These are phyloP conservation scores for Ceratobasidium sp. DNA, from an alignment of 1,284 basidiomycete species.

Conservation along the genomic window DNA sequence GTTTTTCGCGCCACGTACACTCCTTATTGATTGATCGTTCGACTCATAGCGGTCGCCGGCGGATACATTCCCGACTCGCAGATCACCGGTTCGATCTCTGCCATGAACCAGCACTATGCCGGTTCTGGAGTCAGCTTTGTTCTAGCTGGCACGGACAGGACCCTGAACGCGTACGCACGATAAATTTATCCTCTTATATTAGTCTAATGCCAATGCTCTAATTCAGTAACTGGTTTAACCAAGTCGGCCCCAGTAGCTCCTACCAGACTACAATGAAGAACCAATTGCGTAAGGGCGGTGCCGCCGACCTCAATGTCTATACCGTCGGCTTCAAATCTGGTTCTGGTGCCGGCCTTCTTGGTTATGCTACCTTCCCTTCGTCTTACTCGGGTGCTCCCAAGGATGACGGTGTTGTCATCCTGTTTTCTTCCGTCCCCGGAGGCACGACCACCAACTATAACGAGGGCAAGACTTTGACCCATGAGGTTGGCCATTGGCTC, in stretches of 20 bases:
- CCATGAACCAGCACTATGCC: conserved; percentile 46
- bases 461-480: conserved; percentile 57
- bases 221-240: conserved; percentile 38
- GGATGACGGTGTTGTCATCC: conserved; percentile 47
- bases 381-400: conserved; percentile 37
- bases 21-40: neutral
- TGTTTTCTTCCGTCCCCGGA: conserved; percentile 47
- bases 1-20: neutral
- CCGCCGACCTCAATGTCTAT: conserved; percentile 39
- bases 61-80: conserved; percentile 34
- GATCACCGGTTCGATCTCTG: conserved; percentile 43
- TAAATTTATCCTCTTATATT: too few species aligned
- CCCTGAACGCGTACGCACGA: neutral
- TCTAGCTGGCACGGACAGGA: conserved; percentile 43
- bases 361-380: conserved; percentile 44
- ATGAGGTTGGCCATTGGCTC: conserved; percentile 64
- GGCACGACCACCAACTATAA: conserved; percentile 41
- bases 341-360: conserved; percentile 38
- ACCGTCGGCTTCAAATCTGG: conserved; percentile 36
- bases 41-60: neutral
- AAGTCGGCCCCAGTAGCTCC: conserved; percentile 50
- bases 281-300: conserved; percentile 34
- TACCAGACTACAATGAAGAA: conserved; percentile 61
- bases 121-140: conserved; percentile 44
- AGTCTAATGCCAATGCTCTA: too few species aligned